Evolutionary conservation across 2,329 filamentous ascomycete genomes (phyloP), one percentile per base, ranked within the genome.

Genomic region (Colletotrichum tanaceti): DNA sequence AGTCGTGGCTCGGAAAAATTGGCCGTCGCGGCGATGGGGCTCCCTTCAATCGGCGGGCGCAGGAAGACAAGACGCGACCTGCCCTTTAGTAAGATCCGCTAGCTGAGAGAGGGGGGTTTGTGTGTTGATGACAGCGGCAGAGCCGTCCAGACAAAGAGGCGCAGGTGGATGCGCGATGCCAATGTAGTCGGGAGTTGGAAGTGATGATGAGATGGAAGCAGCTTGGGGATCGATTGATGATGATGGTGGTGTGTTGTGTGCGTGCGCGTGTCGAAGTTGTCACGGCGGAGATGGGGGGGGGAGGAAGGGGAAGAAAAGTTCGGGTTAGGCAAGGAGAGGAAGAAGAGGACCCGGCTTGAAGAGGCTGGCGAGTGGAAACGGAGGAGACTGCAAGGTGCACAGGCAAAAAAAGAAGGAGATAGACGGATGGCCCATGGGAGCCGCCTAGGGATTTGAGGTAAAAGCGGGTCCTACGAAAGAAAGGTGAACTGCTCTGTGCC

Each of bases 331-430:
- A 61, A 59, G 65, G 41, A 59, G 65, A 54, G 49, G 58, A 64
- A 65, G 63, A 46, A 70, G 60, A 58, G 64, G 52, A 53, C 65
- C 53, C 39, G 57, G 55, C 65, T 44, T 53, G 65, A 65, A 70
- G 66, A 70, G 69, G 60, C 58, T 65, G 60, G 69, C 58, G 65
- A 62, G 61, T 66, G 53, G 69, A 70, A 69, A 44, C 66, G 60
- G 52, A 71, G 57, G 61, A 66, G 66, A 70, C 61, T 24, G 55
- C 43, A 58, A 59, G 44, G 58, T 60, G 58, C 59, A 62, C 59
- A 53, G 59, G 59, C 47, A 18, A 53, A 54, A 22, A 58, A 43
- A 32, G 63, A 39, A 54, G 20, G 61, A 39, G 61, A 61, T 22
- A 68, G 65, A 64, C 60, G 65, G 65, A 60, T 60, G 32, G 32